Evolutionary conservation across 2,329 filamentous ascomycete species (phyloP), one percentile per base, ranked within the genome.

Genomic region (Xylogone sp.): DNA sequence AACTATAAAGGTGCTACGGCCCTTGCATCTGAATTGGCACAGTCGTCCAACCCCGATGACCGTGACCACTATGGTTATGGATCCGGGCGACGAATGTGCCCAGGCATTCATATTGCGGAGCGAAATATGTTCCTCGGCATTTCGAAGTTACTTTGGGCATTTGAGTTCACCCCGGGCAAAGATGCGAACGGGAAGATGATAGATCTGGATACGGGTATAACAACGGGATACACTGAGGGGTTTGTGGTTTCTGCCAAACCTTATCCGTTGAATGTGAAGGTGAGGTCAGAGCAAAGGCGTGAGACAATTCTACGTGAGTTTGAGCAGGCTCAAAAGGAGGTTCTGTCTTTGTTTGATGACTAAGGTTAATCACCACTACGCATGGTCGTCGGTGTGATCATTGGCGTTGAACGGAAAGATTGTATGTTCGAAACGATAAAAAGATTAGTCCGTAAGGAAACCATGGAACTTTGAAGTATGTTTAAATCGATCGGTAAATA

Each of bases 51-150:
- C 44, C 27, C 13, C 19, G 34, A 44, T 16, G 18, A 21, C 19
- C 56, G 66, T 12, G 65, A 68, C 21, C 63, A 67, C 43, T 69
- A 61, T 45, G 54, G 50, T 12, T 70, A 65, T 49, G 67, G 67
- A 21, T 56, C 60, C 7, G 68, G 68, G 2, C 59, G 68, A 0
- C 60, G 68, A 6, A 44, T 69, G 16, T 70, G 67, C 45, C 68
- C 65, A 10, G 67, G 68, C 3, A 68, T 68, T 56, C 66, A 69
- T 47, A 60, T 71, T n/a, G 68, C 62, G 1, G 63, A 68, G 49
- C 54, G 63, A 2, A 60, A 46, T 16, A 51, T 67, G 4, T 64
- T 62, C 9, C 50, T 68, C 2, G 59, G 57, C 3, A 61, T 69
- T 1, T 56, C 67, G 8, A 57, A 65, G 9, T 4, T 68, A 5